Evolutionary conservation across 1,139 yeast genomes (phyloP).

Genomic region (Meyerozyma guilliermondii): DNA sequence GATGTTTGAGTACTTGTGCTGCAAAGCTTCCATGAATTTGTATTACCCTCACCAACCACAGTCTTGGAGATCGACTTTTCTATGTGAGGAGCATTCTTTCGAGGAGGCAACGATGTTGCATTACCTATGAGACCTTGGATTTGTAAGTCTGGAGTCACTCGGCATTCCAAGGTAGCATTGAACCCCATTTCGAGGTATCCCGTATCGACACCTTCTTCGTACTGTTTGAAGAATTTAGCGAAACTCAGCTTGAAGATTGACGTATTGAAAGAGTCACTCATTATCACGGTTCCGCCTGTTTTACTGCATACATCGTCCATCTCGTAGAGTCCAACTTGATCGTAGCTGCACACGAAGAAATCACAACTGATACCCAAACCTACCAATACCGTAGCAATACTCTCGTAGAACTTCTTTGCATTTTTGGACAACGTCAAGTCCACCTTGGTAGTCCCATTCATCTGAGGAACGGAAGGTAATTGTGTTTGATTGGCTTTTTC

Average conservation of each 20-base stretch:
- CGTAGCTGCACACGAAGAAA: conserved; percentile 59
- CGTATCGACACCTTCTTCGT: conserved; percentile 22
- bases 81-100: conserved; percentile 21
- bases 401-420: conserved; percentile 41
- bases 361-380: conserved; percentile 50
- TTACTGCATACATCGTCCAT: conserved; percentile 55
- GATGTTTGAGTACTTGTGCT: conserved; percentile 53
- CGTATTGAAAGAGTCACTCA: conserved; percentile 61
- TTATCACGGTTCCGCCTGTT: conserved; percentile 60
- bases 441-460: conserved; percentile 24
- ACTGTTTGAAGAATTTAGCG: conserved; percentile 42
- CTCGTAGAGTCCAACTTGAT: conserved; percentile 61
- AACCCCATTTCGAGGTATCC: conserved; percentile 44
- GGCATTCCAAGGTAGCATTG: conserved; percentile 56
- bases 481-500: conserved; percentile 34
- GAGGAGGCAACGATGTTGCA: conserved; percentile 38
- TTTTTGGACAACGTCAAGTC: conserved; percentile 19
- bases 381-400: conserved; percentile 35
- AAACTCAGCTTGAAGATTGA: conserved; percentile 65
- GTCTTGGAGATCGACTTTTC: conserved; percentile 22
- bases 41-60: conserved; percentile 45
- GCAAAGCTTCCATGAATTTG: conserved; percentile 60
- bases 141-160: conserved; percentile 43
- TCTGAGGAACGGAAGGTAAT: conserved; percentile 23
- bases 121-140: conserved; percentile 58